These are phyloP conservation scores for Lichtheimia corymbifera DNA, from an alignment of 371 early-diverging fungal genomes.

Conservation along the genomic window DNA sequence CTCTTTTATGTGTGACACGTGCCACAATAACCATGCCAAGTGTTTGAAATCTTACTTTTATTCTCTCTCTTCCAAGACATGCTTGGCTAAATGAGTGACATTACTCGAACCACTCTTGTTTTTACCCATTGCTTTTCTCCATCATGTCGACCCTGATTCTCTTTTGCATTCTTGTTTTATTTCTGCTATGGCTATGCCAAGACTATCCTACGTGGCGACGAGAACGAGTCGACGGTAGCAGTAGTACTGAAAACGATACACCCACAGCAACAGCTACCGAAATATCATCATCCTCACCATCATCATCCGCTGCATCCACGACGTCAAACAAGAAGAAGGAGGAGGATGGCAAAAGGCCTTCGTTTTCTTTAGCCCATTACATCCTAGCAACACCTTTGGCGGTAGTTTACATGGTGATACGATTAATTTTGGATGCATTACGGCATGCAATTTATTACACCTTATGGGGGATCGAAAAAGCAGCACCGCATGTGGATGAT, in stretches of 20 bases:
- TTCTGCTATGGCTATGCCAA: constrained; percentile 6
- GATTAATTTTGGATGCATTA: not conserved
- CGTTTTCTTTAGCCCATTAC: constrained; percentile 30
- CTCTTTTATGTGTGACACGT: too few relatives aligned
- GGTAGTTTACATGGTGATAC: constrained; percentile 24
- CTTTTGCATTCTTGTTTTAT: constrained; percentile 2
- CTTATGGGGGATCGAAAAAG: constrained; percentile 28
- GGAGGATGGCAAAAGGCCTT: not conserved
- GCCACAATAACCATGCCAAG: too few relatives aligned
- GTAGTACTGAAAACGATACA: not conserved
- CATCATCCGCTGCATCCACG: not conserved
- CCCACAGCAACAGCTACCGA: not conserved
- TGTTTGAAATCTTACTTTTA: not conserved
- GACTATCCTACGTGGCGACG: constrained; percentile 21
- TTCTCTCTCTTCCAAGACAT: not conserved
- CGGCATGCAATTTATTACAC: constrained; percentile 1
- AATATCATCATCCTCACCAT: not conserved
- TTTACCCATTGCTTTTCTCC: too few relatives aligned
- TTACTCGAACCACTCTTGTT: not conserved
- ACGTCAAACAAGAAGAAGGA: not conserved
- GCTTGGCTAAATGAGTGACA: not conserved
- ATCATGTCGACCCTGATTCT: constrained; percentile 1
- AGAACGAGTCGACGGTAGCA: not conserved
- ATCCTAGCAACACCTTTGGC: constrained; percentile 37
- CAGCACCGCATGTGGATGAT: constrained; percentile 33